Conservation (phyloP, 2,329 filamentous ascomycete species). For the Diplodia mutila region DNA sequence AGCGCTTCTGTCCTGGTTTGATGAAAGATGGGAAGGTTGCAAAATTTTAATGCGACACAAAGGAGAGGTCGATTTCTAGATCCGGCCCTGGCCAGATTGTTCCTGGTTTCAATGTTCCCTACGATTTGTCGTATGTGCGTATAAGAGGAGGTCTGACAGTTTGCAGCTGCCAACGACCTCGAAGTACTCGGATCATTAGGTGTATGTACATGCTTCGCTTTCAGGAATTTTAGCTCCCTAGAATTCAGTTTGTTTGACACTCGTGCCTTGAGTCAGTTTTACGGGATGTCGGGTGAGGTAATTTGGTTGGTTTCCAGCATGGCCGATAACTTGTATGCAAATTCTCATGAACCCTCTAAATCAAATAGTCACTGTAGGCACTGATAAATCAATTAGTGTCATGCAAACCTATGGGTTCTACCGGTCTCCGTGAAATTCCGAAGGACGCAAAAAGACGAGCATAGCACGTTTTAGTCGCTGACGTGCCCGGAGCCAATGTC, state of each 20-base stretch:
- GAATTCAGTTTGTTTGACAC: neutral
- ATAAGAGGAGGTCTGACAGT: neutral
- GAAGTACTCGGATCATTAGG: neutral
- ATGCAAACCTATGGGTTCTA: neutral
- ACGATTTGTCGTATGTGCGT: neutral
- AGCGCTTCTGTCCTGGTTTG: slow-evolving; percentile 8
- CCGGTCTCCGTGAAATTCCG: neutral
- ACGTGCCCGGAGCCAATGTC: neutral
- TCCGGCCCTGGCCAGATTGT: neutral
- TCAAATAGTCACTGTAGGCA: neutral
- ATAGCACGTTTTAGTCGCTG: neutral
- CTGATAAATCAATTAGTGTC: neutral
- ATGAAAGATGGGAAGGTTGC: slow-evolving; percentile 20
- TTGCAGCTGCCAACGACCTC: neutral
- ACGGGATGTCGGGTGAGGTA: neutral
- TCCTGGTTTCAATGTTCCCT: neutral
- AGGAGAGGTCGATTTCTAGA: neutral
- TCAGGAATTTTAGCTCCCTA: neutral
- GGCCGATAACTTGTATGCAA: neutral
- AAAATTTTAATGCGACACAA: neutral
- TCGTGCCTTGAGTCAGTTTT: neutral
- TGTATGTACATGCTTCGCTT: neutral
- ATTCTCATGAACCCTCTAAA: neutral
- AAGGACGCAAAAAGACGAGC: neutral
- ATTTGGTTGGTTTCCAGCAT: neutral